Evolutionary conservation across 352 stramenopile species (phyloP).

Genomic region (Globisporangium alternatum): DNA sequence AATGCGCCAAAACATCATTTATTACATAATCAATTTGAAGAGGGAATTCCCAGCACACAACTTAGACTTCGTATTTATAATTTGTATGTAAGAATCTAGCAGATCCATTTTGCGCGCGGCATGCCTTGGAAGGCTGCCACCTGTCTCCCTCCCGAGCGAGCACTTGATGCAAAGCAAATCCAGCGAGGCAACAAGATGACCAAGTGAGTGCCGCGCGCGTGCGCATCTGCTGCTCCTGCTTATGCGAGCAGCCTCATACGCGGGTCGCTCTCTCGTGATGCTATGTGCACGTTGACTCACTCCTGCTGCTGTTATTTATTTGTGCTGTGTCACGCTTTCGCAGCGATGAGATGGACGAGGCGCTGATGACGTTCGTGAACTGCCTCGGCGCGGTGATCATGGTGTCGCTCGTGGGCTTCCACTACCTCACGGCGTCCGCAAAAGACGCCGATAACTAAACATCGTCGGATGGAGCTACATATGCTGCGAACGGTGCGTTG

Average conservation of each 20-base stretch:
- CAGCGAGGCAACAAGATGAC: slow-evolving; percentile 6
- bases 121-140: slow-evolving; percentile 3
- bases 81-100: not conserved
- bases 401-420: slow-evolving; percentile 85
- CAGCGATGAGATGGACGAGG: slow-evolving; percentile 85
- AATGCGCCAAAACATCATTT: too few relatives aligned
- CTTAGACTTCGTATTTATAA: too few relatives aligned
- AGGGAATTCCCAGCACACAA: too few relatives aligned
- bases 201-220: slow-evolving; percentile 4
- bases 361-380: slow-evolving; percentile 89
- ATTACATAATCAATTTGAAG: too few relatives aligned
- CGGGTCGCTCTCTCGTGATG: not conserved
- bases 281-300: not conserved
- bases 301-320: slow-evolving; percentile 6
- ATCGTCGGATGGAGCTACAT: not conserved
- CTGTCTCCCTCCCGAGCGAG: not conserved
- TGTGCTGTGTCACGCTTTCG: not conserved
- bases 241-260: not conserved
- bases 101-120: not conserved
- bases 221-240: not conserved
- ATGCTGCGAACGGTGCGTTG: not conserved
- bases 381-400: slow-evolving; percentile 85
- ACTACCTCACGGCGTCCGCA: slow-evolving; percentile 82
- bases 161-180: slow-evolving; percentile 10
- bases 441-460: slow-evolving; percentile 79